Percentiles rank a stretch among this genome's conserved stretches.
Conservation (phyloP, 208 protist species). For the Wallacemonas sp. region DNA sequence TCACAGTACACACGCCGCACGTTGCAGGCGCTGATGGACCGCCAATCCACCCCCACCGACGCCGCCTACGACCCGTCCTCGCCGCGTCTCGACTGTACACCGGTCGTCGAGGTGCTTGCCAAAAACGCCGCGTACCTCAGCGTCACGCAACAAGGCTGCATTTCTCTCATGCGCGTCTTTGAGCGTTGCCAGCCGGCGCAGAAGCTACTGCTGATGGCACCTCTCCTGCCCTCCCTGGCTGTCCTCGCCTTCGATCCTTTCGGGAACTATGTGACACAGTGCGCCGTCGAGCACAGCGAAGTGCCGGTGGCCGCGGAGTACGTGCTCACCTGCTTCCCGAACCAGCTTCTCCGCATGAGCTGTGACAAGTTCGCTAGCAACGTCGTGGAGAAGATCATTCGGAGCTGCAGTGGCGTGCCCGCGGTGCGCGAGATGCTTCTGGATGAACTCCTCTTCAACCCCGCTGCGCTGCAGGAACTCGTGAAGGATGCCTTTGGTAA, state of each 20-base stretch:
- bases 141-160: constrained; percentile 86
- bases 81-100: constrained; percentile 41
- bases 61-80: background rate
- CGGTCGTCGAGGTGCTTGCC: constrained; percentile 60
- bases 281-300: constrained; percentile 73
- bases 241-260: constrained; percentile 75
- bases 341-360: constrained; percentile 69
- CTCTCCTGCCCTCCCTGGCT: constrained; percentile 60
- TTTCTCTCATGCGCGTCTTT: constrained; percentile 84
- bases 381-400: constrained; percentile 81
- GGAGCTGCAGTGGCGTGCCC: constrained; percentile 54
- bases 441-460: constrained; percentile 84
- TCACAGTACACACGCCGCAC: constrained; percentile 80
- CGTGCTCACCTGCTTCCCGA: constrained; percentile 49
- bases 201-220: constrained; percentile 56
- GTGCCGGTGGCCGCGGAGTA: constrained; percentile 57
- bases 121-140: constrained; percentile 74
- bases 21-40: constrained; percentile 74
- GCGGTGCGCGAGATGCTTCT: constrained; percentile 63
- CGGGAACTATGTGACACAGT: constrained; percentile 92
- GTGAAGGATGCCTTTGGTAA: constrained; percentile 82
- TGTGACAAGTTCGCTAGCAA: constrained; percentile 86
- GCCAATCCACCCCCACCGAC: constrained; percentile 6
- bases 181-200: constrained; percentile 56
- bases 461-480: constrained; percentile 67